Percentiles rank a stretch among this genome's conserved stretches.
Evolutionary conservation across 108 stramenopile species (phyloP).

Genomic region (Cylindrotheca closterium): DNA sequence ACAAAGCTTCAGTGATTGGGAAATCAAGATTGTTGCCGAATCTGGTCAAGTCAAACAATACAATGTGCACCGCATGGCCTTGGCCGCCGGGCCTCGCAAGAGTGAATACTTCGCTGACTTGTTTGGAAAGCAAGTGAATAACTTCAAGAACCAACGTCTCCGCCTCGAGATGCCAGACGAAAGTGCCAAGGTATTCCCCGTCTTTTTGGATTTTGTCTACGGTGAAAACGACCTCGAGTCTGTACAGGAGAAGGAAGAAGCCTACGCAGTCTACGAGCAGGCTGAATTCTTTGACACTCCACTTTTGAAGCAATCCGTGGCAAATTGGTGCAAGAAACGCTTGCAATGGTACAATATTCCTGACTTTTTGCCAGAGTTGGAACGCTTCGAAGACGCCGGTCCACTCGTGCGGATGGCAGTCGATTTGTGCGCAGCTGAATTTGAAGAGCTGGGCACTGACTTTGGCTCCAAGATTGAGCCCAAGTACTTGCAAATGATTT

Average conservation of each 20-base stretch:
- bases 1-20: slow-evolving; percentile 44
- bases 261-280: not conserved
- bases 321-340: not conserved
- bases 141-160: slow-evolving; percentile 4
- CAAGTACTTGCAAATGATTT: not conserved
- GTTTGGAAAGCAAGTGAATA: slow-evolving; percentile 12
- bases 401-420: slow-evolving; percentile 5
- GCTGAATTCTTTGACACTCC: not conserved
- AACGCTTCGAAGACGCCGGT: not conserved
- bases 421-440: slow-evolving; percentile 1
- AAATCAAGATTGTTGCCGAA: slow-evolving; percentile 23
- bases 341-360: not conserved
- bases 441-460: not conserved
- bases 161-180: slow-evolving; percentile 16
- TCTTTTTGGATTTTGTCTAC: slow-evolving; percentile 34
- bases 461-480: slow-evolving; percentile 3
- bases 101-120: slow-evolving; percentile 35
- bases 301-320: not conserved
- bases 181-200: slow-evolving; percentile 23
- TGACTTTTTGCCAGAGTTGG: not conserved
- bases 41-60: slow-evolving; percentile 1
- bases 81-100: slow-evolving; percentile 37
- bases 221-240: not conserved
- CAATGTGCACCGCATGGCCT: slow-evolving; percentile 24
- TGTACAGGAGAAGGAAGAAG: slow-evolving; percentile 1